These are phyloP conservation scores for Diaporthe sp. DNA, from an alignment of 2,329 filamentous ascomycete genomes.

Conservation along the genomic window DNA sequence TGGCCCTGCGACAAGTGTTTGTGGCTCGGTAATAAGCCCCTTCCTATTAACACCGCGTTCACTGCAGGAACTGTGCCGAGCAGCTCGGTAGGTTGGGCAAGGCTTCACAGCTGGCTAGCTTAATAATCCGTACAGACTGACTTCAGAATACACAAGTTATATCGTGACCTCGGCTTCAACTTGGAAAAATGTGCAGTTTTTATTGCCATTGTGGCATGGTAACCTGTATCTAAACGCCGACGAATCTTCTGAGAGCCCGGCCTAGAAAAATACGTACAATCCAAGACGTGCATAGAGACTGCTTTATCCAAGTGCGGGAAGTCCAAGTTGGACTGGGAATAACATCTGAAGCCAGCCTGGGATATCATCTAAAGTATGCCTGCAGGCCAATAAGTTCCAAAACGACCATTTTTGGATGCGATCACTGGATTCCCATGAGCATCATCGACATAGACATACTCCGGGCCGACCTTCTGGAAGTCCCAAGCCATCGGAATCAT, in stretches of 20 bases:
- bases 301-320: background rate
- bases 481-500: constrained; percentile 44
- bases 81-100: too few relatives aligned
- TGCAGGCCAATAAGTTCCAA: constrained; percentile 39
- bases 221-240: background rate
- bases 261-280: background rate
- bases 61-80: too few relatives aligned
- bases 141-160: too few relatives aligned
- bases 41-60: too few relatives aligned
- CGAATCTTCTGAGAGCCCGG: background rate
- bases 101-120: too few relatives aligned
- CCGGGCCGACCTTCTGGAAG: constrained; percentile 43
- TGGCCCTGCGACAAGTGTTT: background rate
- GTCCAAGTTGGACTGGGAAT: background rate
- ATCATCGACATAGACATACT: constrained; percentile 47
- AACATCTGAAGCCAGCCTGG: background rate
- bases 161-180: too few relatives aligned
- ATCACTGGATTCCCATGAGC: constrained; percentile 47
- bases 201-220: background rate
- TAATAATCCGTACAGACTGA: too few relatives aligned
- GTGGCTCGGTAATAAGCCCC: too few relatives aligned
- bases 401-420: constrained; percentile 41
- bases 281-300: background rate
- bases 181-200: too few relatives aligned
- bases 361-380: constrained; percentile 33